Percentiles rank a stretch among this genome's conserved stretches.
Conservation (phyloP, 179 eudicot genomes). For the Vitellaria paradoxa region DNA sequence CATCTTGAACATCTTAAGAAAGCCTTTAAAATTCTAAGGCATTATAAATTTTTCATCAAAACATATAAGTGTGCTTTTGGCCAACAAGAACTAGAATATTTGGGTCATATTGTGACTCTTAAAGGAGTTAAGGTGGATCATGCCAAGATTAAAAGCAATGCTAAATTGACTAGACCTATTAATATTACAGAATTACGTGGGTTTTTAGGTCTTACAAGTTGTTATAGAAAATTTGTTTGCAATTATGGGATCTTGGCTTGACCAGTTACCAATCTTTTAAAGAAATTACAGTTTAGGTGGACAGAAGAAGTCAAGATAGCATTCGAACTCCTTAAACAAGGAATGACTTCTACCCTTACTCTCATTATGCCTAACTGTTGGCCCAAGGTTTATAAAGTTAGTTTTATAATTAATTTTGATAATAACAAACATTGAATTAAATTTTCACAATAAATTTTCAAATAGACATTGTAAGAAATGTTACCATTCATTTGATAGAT, state of each 20-base stretch:
- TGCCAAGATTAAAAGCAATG: background rate
- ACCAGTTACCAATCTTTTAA: background rate
- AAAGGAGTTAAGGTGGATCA: background rate
- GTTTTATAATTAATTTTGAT: too few relatives aligned
- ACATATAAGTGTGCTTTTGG: background rate
- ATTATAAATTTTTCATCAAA: background rate
- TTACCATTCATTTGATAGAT: too few relatives aligned
- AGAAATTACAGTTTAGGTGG: slow-evolving; percentile 2
- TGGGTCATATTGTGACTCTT: background rate
- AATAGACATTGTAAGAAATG: too few relatives aligned
- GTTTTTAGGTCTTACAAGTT: slow-evolving; percentile 7
- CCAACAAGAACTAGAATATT: too few relatives aligned
- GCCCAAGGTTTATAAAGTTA: too few relatives aligned
- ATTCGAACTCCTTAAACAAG: background rate
- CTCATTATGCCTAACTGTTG: background rate
- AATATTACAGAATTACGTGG: background rate
- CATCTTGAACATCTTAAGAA: background rate
- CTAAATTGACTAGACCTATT: background rate
- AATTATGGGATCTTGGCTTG: slow-evolving; percentile 1
- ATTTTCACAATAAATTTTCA: too few relatives aligned
- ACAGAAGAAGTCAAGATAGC: background rate
- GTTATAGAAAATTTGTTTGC: slow-evolving; percentile 1
- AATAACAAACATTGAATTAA: too few relatives aligned
- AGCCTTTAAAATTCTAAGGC: slow-evolving; percentile 1
- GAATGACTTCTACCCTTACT: background rate